Conservation (phyloP, 371 early-diverging fungal species). For the Rhizopus arrhizus region DNA sequence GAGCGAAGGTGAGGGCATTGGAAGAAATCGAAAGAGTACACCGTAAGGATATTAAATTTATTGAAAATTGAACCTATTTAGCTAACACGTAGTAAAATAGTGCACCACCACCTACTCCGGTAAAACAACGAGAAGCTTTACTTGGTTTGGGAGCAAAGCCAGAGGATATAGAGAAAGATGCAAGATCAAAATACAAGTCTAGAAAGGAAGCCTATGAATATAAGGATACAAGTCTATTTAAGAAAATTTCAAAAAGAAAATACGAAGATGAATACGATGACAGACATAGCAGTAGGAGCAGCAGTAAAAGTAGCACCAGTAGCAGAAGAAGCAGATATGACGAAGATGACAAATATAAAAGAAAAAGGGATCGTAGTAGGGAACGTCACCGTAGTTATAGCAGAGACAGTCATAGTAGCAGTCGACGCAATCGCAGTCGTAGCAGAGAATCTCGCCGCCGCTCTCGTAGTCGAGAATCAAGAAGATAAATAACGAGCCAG, state of each 20-base stretch:
- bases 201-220: slow-evolving; percentile 41
- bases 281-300: neutral
- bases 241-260: slow-evolving; percentile 43
- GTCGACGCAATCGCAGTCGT: slow-evolving; percentile 9
- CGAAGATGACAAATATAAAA: slow-evolving; percentile 6
- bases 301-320: slow-evolving; percentile 1
- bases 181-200: slow-evolving; percentile 21
- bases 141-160: slow-evolving; percentile 80
- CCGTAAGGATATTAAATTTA: slow-evolving; percentile 26
- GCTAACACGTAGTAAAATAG: slow-evolving; percentile 9
- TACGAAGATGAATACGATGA: slow-evolving; percentile 28
- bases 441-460: too few species aligned
- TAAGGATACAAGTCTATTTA: slow-evolving; percentile 48
- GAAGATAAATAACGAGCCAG: too few species aligned
- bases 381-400: neutral
- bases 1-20: slow-evolving; percentile 75
- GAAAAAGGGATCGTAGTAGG: slow-evolving; percentile 4
- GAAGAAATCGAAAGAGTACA: slow-evolving; percentile 46
- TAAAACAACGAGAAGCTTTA: slow-evolving; percentile 68
- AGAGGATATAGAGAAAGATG: slow-evolving; percentile 36
- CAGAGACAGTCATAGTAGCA: neutral
- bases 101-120: slow-evolving; percentile 38
- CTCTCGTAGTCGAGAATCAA: too few species aligned
- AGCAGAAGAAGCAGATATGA: slow-evolving; percentile 1
- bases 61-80: neutral